Evolutionary conservation across 495 filamentous ascomycete genomes (phyloP).

Genomic region (Penicillium fimorum): DNA sequence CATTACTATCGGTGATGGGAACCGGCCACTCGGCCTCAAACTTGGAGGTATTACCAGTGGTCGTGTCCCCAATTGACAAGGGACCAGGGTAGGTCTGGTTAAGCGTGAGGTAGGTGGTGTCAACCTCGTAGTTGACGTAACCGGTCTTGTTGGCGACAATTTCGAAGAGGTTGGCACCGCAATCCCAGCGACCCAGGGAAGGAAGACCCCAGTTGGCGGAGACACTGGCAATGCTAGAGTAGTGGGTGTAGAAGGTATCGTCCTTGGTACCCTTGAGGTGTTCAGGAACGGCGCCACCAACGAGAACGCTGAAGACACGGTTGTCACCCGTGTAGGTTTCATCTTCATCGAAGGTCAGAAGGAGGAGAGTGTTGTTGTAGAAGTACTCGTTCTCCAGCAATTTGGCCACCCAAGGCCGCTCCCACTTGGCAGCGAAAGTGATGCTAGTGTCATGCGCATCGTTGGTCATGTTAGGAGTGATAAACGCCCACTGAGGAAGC

Average conservation of each 20-base stretch:
- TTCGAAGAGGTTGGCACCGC: constrained; percentile 66
- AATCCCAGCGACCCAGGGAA: constrained; percentile 68
- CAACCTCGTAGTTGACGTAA: constrained; percentile 52
- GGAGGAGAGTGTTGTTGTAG: constrained; percentile 49
- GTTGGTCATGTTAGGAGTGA: constrained; percentile 38
- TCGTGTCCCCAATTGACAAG: constrained; percentile 29
- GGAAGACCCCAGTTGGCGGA: constrained; percentile 67
- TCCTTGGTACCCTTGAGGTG: constrained; percentile 60
- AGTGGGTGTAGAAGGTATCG: constrained; percentile 69
- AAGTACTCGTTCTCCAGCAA: constrained; percentile 64
- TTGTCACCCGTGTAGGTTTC: constrained; percentile 56
- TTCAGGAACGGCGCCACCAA: constrained; percentile 62
- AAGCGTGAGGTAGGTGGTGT: constrained; percentile 43
- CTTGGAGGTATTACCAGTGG: constrained; percentile 16
- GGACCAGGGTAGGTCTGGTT: constrained; percentile 50
- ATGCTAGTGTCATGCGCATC: constrained; percentile 71
- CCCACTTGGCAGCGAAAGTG: constrained; percentile 57
- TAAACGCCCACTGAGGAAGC: constrained; percentile 71
- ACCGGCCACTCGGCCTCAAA: constrained; percentile 41
- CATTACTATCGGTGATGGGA: constrained; percentile 34
- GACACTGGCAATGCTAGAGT: constrained; percentile 64
- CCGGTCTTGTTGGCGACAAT: constrained; percentile 58
- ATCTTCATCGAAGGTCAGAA: constrained; percentile 64
- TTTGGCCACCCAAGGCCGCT: constrained; percentile 56
- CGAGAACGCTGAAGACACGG: constrained; percentile 56